Conservation (phyloP, 441 rosid genomes). For the Pelargonium australe region DNA sequence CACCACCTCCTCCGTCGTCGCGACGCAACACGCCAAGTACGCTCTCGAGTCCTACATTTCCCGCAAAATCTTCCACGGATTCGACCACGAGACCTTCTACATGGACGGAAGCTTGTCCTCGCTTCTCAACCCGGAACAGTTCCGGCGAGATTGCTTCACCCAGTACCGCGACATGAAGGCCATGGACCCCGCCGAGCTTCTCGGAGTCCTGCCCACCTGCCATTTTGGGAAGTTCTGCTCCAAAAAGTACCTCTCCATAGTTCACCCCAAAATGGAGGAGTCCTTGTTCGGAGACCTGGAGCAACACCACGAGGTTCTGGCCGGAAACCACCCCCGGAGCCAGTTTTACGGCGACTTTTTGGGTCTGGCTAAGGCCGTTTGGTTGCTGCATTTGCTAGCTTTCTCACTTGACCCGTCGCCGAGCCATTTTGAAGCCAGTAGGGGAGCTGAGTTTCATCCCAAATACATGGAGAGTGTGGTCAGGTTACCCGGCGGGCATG, state of each 20-base stretch:
- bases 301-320: slow-evolving; percentile 54
- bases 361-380: slow-evolving; percentile 70
- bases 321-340: slow-evolving; percentile 71
- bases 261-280: slow-evolving; percentile 89
- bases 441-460: slow-evolving; percentile 79
- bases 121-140: slow-evolving; percentile 73
- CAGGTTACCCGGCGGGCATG: slow-evolving; percentile 47
- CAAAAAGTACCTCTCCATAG: slow-evolving; percentile 68
- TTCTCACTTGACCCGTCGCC: slow-evolving; percentile 84
- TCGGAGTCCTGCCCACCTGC: slow-evolving; percentile 78
- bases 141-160: slow-evolving; percentile 75
- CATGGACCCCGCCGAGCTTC: slow-evolving; percentile 89
- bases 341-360: slow-evolving; percentile 75
- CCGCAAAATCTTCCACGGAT: slow-evolving; percentile 71
- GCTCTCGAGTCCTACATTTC: slow-evolving; percentile 74
- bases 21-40: slow-evolving; percentile 69
- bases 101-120: slow-evolving; percentile 93
- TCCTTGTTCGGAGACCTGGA: slow-evolving; percentile 82
- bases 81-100: slow-evolving; percentile 91
- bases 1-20: slow-evolving; percentile 37
- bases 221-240: slow-evolving; percentile 82
- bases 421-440: slow-evolving; percentile 72
- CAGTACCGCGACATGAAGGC: slow-evolving; percentile 88
- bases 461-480: slow-evolving; percentile 85
- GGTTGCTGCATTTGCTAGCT: slow-evolving; percentile 89